These are phyloP conservation scores for Quillaja saponaria DNA, from an alignment of 306 rosid species.

Conservation along the genomic window DNA sequence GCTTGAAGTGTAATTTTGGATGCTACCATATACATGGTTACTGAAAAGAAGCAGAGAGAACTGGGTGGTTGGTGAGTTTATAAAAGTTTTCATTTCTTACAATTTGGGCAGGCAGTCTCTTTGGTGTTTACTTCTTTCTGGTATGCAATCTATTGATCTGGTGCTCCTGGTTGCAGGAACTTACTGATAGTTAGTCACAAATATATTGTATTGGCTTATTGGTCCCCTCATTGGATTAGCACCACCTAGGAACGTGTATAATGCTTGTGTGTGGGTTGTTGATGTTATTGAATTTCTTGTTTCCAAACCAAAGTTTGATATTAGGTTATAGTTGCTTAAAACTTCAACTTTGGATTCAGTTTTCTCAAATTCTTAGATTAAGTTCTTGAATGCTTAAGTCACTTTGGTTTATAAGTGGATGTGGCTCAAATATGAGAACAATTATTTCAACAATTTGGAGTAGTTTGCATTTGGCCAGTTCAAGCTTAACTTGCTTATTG, in stretches of 20 bases:
- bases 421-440: too few relatives aligned
- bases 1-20: constrained; percentile 16
- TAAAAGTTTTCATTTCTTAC: background rate
- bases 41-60: constrained; percentile 20
- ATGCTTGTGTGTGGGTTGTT: constrained; percentile 35
- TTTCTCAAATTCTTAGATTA: constrained; percentile 28
- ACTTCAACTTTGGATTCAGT: constrained; percentile 17
- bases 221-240: constrained; percentile 25
- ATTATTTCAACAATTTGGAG: constrained; percentile 19
- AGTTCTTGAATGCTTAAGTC: constrained; percentile 23
- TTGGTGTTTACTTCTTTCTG: constrained; percentile 20
- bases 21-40: constrained; percentile 7
- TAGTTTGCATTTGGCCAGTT: constrained; percentile 7
- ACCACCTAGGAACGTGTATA: constrained; percentile 21
- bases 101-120: constrained; percentile 13
- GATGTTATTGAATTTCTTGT: constrained; percentile 30
- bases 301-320: constrained; percentile 1
- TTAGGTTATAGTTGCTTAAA: constrained; percentile 32
- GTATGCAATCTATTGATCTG: constrained; percentile 16
- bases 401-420: too few relatives aligned
- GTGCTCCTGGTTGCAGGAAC: constrained; percentile 21
- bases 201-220: constrained; percentile 21
- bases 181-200: constrained; percentile 28
- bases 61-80: background rate
- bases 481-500: constrained; percentile 25